Percentiles rank a stretch among this genome's conserved stretches.
Conservation (phyloP, 371 early-diverging fungal species). For the Dichotomocladium elegans region DNA sequence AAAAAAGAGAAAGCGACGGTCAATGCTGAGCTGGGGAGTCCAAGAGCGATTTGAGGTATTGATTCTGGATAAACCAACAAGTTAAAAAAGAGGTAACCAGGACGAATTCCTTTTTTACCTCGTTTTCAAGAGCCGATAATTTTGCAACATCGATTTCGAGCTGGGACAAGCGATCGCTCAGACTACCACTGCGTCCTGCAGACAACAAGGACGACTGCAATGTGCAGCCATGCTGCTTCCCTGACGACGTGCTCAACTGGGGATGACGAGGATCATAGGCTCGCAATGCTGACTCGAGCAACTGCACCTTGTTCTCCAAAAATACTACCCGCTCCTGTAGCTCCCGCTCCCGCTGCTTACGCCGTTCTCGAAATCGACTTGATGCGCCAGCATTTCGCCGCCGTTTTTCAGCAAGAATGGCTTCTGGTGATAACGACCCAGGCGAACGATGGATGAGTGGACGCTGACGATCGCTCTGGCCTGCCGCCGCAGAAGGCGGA, state of each 20-base stretch:
- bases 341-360: conserved; percentile 56
- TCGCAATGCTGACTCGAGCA: conserved; percentile 33
- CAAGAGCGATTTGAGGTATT: conserved; percentile 5
- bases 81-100: background rate
- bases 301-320: conserved; percentile 45
- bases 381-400: conserved; percentile 56
- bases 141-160: conserved; percentile 30
- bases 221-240: background rate
- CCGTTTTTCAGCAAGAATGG: conserved; percentile 56
- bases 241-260: background rate
- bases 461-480: background rate
- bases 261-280: conserved; percentile 24
- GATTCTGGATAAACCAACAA: background rate
- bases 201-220: background rate
- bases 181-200: background rate
- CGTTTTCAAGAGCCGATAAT: conserved; percentile 32
- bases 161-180: conserved; percentile 35
- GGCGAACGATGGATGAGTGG: background rate
- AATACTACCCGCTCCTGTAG: conserved; percentile 44
- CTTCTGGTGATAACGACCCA: conserved; percentile 18
- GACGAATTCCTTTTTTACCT: background rate
- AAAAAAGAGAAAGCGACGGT: background rate
- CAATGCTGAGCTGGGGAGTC: background rate
- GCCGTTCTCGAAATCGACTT: conserved; percentile 54
- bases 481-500: background rate